These are phyloP conservation scores for Lignosus rhinocerotis DNA, from an alignment of 1,284 basidiomycete species.

Conservation along the genomic window DNA sequence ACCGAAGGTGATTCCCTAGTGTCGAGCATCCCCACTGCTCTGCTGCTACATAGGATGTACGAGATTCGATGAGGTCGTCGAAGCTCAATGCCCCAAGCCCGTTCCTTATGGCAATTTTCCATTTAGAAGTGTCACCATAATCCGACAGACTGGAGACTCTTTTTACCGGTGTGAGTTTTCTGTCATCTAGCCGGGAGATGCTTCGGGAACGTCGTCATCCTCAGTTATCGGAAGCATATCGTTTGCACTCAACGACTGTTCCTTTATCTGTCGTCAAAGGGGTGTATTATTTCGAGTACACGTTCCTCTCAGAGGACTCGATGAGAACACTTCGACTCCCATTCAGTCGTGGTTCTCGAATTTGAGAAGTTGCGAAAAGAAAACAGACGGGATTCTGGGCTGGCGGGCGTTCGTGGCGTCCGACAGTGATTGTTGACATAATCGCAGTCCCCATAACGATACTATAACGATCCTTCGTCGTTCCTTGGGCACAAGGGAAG, in stretches of 20 bases:
- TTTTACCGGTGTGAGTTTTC: background rate
- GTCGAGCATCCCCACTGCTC: background rate
- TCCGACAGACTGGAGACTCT: background rate
- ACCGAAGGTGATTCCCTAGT: background rate
- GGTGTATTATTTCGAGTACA: background rate
- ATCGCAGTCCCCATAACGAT: too few relatives aligned
- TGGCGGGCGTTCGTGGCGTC: too few relatives aligned
- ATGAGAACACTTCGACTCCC: background rate
- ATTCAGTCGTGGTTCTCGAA: background rate
- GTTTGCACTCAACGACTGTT: background rate
- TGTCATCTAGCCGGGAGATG: background rate
- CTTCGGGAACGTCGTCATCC: background rate
- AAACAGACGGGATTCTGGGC: too few relatives aligned
- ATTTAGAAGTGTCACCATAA: background rate
- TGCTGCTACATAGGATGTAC: background rate
- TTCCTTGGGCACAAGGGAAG: too few relatives aligned
- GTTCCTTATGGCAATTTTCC: background rate
- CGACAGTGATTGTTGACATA: too few relatives aligned
- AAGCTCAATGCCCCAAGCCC: background rate
- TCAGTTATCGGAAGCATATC: background rate
- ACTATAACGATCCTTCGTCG: too few relatives aligned
- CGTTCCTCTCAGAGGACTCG: background rate
- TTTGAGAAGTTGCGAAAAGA: too few relatives aligned
- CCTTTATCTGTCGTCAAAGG: background rate
- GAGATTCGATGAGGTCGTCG: background rate